Conservation (phyloP, 345 rosid genomes). For the Moricandia arvensis region DNA sequence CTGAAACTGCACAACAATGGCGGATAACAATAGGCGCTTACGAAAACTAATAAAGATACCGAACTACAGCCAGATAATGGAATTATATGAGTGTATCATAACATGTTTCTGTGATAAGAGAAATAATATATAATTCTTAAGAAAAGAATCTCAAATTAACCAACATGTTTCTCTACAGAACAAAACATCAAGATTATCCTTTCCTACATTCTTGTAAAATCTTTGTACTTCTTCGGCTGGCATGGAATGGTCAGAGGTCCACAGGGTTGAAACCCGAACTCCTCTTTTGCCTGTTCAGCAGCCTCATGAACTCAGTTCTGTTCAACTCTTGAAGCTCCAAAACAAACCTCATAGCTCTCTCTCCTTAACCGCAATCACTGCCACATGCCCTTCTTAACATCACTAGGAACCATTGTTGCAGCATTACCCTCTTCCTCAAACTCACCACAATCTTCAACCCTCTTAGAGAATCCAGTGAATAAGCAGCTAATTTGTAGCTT, state of each 20-base stretch:
- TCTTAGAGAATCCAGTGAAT: conserved; percentile 24
- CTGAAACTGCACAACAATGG: conserved; percentile 62
- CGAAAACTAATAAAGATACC: conserved; percentile 53
- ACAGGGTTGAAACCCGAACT: conserved; percentile 48
- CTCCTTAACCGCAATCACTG: conserved; percentile 53
- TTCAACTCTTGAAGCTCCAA: conserved; percentile 45
- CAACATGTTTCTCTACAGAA: background rate
- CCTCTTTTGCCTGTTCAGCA: conserved; percentile 52
- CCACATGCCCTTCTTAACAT: conserved; percentile 48
- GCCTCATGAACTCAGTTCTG: conserved; percentile 46
- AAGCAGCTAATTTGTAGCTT: conserved; percentile 28
- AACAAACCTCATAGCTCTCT: conserved; percentile 48
- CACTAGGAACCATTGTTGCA: conserved; percentile 28
- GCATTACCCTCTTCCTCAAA: conserved; percentile 29
- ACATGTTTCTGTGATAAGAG: background rate
- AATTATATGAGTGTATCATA: background rate
- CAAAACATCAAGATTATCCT: conserved; percentile 5
- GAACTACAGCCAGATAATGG: conserved; percentile 8
- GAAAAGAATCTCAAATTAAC: conserved; percentile 10
- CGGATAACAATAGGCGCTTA: conserved; percentile 41
- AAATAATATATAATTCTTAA: background rate
- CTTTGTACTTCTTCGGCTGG: conserved; percentile 52
- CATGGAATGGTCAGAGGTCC: conserved; percentile 55
- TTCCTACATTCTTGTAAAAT: conserved; percentile 35
- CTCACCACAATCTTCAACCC: conserved; percentile 24